These are phyloP conservation scores for Claviceps fusiformis DNA, from an alignment of 2,329 filamentous ascomycete species.

Conservation along the genomic window DNA sequence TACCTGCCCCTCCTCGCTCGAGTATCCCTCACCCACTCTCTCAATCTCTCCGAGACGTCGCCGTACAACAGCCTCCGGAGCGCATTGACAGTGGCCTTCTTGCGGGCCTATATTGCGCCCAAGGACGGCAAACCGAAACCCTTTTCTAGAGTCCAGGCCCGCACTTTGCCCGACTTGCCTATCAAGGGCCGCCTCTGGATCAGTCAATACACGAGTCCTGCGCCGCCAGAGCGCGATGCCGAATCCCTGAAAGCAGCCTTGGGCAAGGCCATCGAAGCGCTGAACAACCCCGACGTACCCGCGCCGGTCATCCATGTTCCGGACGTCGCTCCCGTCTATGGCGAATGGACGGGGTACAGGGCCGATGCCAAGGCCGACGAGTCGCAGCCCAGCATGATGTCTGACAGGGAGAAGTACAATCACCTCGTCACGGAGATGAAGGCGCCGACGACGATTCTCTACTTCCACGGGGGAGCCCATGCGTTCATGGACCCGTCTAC, in stretches of 20 bases:
- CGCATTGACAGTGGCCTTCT: slow-evolving; percentile 54
- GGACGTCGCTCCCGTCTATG: slow-evolving; percentile 44
- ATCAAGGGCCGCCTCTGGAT: slow-evolving; percentile 77
- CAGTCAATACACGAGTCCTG: slow-evolving; percentile 51
- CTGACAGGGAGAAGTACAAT: slow-evolving; percentile 51
- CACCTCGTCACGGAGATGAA: slow-evolving; percentile 54
- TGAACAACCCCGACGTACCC: slow-evolving; percentile 7
- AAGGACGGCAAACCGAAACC: slow-evolving; percentile 27
- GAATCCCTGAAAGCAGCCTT: slow-evolving; percentile 41
- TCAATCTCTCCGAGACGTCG: slow-evolving; percentile 55
- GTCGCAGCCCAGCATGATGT: slow-evolving; percentile 39
- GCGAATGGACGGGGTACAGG: slow-evolving; percentile 65
- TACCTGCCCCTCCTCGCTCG: slow-evolving; percentile 44
- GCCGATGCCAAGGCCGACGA: slow-evolving; percentile 35
- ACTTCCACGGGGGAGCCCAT: slow-evolving; percentile 66
- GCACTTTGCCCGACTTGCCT: slow-evolving; percentile 48
- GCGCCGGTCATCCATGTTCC: slow-evolving; percentile 26
- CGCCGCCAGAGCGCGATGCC: slow-evolving; percentile 38
- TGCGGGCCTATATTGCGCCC: slow-evolving; percentile 49
- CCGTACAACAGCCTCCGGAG: slow-evolving; percentile 69
- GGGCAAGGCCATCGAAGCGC: slow-evolving; percentile 34
- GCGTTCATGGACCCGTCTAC: slow-evolving; percentile 58
- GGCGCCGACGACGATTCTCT: slow-evolving; percentile 51
- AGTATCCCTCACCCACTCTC: slow-evolving; percentile 38
- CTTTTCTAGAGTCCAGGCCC: slow-evolving; percentile 48